Evolutionary conservation across 2,329 filamentous ascomycete genomes (phyloP), one percentile per base, ranked within the genome.

Genomic region (Clonostachys rhizophaga): DNA sequence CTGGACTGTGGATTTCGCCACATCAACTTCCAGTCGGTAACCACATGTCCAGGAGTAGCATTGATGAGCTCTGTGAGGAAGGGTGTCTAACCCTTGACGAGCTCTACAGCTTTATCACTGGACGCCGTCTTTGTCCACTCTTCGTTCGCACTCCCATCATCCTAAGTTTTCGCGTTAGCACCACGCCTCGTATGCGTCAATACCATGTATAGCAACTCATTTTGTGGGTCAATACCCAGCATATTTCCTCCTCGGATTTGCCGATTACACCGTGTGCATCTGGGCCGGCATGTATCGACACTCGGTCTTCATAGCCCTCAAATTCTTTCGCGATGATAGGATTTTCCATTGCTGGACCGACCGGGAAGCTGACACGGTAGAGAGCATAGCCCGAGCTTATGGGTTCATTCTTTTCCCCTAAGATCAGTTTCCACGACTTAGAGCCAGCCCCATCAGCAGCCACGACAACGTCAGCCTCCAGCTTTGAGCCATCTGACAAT

Each of bases 141-240:
- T 48, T 77, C 68, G 47, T 79, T 78, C 52, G 80, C 71, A 50
- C 72, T 70, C 51, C 80, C 78, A n/a, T 59, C 67, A 57, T 80
- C 77, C 1, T 78, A 82, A 17, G 79, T 63, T 4, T 82, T 78
- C 78, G 78, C 82, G 52, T 71, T 78, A 55, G 76, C 79, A 30
- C 24, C 75, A 77, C 81, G 5, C 77, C 73, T 7, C 8, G 6
- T 10, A 30, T 10, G 24, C 24, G 42, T 77, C 63, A n/a, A 20
- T 24, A 17, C 2, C 14, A 33, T 45, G 5, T 11, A 7, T 4
- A 20, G 3, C 20, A 44, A 18, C 43, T 17, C 39, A 45, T 34
- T 18, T 34, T 34, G 34, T 45, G 33, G 5, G 43, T 39, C 14
- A 45, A 35, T 9, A 45, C 20, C 43, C 43, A 45, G 69, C 68